A percentile compares a stretch with the other conserved stretches of the same genome.
phyloP scores from a whole-genome alignment of 73 alveolate genomes.

The Uronychia binucleata region DNA sequence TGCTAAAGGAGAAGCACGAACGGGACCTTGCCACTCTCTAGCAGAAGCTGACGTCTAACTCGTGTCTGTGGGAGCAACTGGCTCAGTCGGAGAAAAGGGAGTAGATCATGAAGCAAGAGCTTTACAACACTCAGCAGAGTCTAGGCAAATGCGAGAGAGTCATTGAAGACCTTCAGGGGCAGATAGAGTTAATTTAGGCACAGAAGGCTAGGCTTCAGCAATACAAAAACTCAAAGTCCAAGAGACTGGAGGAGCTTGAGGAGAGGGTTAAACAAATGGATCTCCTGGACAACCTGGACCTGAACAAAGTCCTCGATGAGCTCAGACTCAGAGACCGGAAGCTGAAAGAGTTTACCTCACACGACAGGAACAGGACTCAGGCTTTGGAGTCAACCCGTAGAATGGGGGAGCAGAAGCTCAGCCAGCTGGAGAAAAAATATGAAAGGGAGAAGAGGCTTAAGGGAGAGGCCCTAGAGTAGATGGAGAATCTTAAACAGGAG shows the following conservation, averaged over 20 bases:
- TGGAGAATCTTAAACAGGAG: slow-evolving; percentile 26
- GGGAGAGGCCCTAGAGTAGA: slow-evolving; percentile 9
- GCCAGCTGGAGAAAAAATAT: slow-evolving; percentile 8
- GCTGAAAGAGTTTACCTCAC: not conserved
- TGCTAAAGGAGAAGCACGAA: slow-evolving; percentile 71
- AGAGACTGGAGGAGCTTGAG: slow-evolving; percentile 44
- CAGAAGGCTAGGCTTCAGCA: slow-evolving; percentile 38
- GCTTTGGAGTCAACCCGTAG: slow-evolving; percentile 5
- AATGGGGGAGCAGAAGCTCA: slow-evolving; percentile 14
- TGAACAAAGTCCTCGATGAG: slow-evolving; percentile 42
- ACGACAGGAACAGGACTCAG: not conserved
- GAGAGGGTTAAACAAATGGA: slow-evolving; percentile 30
- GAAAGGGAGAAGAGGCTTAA: slow-evolving; percentile 23
- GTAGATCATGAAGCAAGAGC: slow-evolving; percentile 77
- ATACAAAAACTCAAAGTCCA: slow-evolving; percentile 36
- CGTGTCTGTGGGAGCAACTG: slow-evolving; percentile 84
- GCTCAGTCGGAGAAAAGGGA: slow-evolving; percentile 89
- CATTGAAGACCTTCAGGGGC: slow-evolving; percentile 75
- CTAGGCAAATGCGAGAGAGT: slow-evolving; percentile 85
- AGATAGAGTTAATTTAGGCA: slow-evolving; percentile 59
- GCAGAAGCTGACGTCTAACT: slow-evolving; percentile 78
- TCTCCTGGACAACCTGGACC: slow-evolving; percentile 38
- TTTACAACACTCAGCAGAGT: slow-evolving; percentile 82
- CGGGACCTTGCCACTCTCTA: slow-evolving; percentile 61
- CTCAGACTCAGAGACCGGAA: slow-evolving; percentile 37